Evolutionary conservation across 1,139 yeast genomes (phyloP), one percentile per base, ranked within the genome.

Genomic region (Diutina sp.): DNA sequence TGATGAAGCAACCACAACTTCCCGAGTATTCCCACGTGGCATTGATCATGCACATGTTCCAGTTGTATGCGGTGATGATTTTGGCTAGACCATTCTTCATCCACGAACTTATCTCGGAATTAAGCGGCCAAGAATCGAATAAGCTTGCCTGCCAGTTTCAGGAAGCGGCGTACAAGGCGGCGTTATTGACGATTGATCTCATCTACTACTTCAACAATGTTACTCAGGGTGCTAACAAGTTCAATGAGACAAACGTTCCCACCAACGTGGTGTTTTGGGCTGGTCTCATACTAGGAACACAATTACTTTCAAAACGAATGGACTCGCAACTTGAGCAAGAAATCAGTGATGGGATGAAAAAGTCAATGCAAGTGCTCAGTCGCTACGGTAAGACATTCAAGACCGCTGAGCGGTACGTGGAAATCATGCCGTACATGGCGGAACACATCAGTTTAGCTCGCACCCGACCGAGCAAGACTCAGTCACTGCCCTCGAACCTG

Each of bases 81-180:
- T 47, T 57, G 30, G 48, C 57, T 12, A 54, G 58, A 7, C 58
- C 58, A 57, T 70, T 41, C 67, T 68, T n/a, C 59, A 61, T 12
- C 68, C 72, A 4, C 65, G 69, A 41, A 63, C 65, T 48, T 61
- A 64, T 55, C 67, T 67, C 2, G 71, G 68, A 58, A 64, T 70
- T 6, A 58, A 69, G 46, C 69, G 72, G 12, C 55, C 66, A 16
- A 69, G 66, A 57, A 60, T 70, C n/a, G 62, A 60, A 57, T 65
- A 59, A 57, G 65, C 67, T 48, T 66, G 67, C 58, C 67, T 65
- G 54, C 35, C 65, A 48, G 57, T 65, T 12, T 56, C 65, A n/a
- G 65, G 67, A 28, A 58, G 61, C 7, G 60, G 63, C 48, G 56
- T 62, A 11, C 60, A 63, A 21, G 59, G 60, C 56, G 63, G 64